Evolutionary conservation across 768 basidiomycete genomes (phyloP), one percentile per base, ranked within the genome.

Genomic region (Termitomyces sp.): DNA sequence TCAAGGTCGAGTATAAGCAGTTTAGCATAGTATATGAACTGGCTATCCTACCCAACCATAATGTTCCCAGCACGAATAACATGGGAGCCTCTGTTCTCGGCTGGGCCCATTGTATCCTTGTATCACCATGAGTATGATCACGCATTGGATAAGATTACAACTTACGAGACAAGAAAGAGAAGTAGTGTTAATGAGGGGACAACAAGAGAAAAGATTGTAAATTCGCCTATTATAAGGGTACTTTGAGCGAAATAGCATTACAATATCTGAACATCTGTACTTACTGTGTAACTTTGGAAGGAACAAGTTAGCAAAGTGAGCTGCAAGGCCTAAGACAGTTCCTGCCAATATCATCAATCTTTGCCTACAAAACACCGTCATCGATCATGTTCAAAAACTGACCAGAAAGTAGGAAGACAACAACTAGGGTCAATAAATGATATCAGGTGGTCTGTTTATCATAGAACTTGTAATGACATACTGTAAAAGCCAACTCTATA

Each of bases 61-160:
- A 65, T 20, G 81, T 74, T 10, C 78, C 81, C 32, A 88, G 64
- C 22, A 86, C 60, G 67, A 86, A 80, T 54, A 85, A 67, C 41
- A 73, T 64, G 24, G 81, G 55, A 1, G 76, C 82, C 65, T 92
- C 90, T 22, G 84, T 72, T 56, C 79, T 69, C 9, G 90, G 89
- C 65, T 83, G 81, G 1, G 86, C 84, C 76, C 85, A 89, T 74
- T 86, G 83, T 60, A 88, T 55, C 55, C 89, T 91, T 65, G 9
- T 40, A 51, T 61, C 50, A 18, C 18, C 57, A 51, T 51, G 35
- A 53, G 53, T 54, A 20, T 20, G 10, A 61, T 58, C 54, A 43
- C 33, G 62, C 50, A 14, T 11, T 54, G 14, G 22, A 22, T 35
- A 24, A 30, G 16, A 16, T 38, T 28, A 28, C 22, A 40, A 72